Base-by-base conservation (phyloP, 495 filamentous ascomycete genomes). In the Aspergillus hancockii region DNA sequence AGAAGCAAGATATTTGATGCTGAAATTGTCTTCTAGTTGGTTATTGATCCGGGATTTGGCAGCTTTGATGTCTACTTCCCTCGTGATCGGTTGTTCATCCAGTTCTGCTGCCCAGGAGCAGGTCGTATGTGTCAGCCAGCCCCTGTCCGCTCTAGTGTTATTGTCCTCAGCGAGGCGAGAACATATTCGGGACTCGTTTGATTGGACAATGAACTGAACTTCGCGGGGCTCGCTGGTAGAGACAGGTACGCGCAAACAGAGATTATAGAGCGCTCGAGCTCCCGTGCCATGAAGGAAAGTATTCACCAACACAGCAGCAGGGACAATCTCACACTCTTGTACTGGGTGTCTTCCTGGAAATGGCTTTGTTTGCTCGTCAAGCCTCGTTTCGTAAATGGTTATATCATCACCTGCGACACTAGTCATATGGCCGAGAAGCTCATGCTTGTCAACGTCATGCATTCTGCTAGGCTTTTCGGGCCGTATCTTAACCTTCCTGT, bases 61-160 rank as follows among this genome's bases (percentile, higher is more conserved):
- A 0, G 52, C 52, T 7, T 41, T 14, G 6, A 59, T 47, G 32
- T 66, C 58, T 25, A 75, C 59, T 49, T 70, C 60, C 54, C 63
- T 58, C 0, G 43, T 25, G 36, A 55, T 16, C 10, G 52, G 19
- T 25, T 45, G 52, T 8, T 43, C 41, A 7, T 50, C 47, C 49
- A 30, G 28, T 14, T 31, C 32, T 19, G 16, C 31, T n/a, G 30
- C 53, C 38, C 46, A 50, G 2, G 49, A 52, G 19, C 57, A 67
- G n/a, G 71, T 78, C 18, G 72, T 77, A 53, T 79, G 71, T 3
- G 74, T 77, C 12, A 75, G 40, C 75, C 75, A 77, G 8, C 66
- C 71, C 19, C 67, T 58, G 32, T 61, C 64, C 13, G 60, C 41
- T 18, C 50, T 45, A 6, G 40, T 32, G 12, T 61, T 45, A 18